phyloP scores from a whole-genome alignment of 306 rosid genomes.

The Quercus wislizeni region DNA sequence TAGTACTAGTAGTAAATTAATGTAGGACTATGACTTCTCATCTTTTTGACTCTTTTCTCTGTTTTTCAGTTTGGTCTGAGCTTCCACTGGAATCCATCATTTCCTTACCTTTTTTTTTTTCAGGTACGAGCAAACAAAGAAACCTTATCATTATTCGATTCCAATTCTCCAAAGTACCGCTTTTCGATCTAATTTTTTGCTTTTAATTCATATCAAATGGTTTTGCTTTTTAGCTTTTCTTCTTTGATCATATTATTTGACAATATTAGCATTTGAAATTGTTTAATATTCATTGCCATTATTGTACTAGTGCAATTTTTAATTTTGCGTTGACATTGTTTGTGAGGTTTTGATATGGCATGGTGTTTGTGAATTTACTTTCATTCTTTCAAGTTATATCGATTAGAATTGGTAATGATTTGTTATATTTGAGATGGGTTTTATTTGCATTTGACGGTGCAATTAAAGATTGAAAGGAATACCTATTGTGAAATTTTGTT shows the following conservation, averaged over 20 bases:
- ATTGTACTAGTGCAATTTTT: neutral
- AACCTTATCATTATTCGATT: no score
- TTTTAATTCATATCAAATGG: no score
- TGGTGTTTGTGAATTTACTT: neutral
- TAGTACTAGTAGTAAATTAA: no score
- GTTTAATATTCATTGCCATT: neutral
- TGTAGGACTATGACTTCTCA: no score
- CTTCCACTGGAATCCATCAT: neutral
- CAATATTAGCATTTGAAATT: no score
- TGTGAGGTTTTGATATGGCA: neutral
- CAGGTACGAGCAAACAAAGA: neutral
- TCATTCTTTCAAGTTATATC: neutral
- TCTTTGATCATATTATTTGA: no score
- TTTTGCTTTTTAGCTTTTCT: no score
- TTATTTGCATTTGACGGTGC: neutral
- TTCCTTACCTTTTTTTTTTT: neutral
- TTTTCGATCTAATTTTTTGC: no score
- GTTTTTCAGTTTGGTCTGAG: neutral
- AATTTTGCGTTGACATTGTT: neutral
- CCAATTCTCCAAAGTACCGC: no score
- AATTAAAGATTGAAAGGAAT: neutral
- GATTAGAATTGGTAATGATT: no score
- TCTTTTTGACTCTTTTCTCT: no score
- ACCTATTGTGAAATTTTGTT: neutral
- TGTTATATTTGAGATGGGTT: neutral